A percentile compares a stretch with the other conserved stretches of the same genome.
phyloP scores from a whole-genome alignment of 371 early-diverging fungal species.

The Circinella minor region DNA sequence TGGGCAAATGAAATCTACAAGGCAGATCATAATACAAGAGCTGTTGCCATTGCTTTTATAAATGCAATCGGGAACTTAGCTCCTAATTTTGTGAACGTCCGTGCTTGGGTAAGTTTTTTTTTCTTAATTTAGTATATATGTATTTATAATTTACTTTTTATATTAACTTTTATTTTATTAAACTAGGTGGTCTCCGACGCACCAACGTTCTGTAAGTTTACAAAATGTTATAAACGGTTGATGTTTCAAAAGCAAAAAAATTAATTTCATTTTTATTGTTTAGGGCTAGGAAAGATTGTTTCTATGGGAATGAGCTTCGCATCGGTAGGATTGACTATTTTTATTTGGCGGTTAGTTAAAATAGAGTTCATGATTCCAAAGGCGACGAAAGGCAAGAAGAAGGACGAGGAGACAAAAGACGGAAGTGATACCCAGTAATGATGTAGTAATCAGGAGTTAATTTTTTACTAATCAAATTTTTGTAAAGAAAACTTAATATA shows the following conservation, averaged over 20 bases:
- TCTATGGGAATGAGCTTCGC: constrained; percentile 13
- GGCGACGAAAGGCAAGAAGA: not conserved
- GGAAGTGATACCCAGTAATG: not conserved
- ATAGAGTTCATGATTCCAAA: constrained; percentile 13
- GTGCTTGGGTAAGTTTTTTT: constrained; percentile 22
- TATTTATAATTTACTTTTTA: too few species aligned
- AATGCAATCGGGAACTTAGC: constrained; percentile 43
- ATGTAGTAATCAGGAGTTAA: too few species aligned
- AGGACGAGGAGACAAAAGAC: not conserved
- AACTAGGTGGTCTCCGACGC: constrained; percentile 22
- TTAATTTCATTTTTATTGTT: not conserved
- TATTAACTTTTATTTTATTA: too few species aligned
- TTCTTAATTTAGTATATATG: too few species aligned
- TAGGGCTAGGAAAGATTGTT: constrained; percentile 12
- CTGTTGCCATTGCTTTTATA: constrained; percentile 46
- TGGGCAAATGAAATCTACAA: constrained; percentile 29
- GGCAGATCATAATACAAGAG: constrained; percentile 32
- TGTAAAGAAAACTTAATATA: too few species aligned
- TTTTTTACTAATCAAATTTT: too few species aligned
- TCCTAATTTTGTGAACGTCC: constrained; percentile 43
- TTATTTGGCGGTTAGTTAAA: constrained; percentile 6
- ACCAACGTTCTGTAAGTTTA: constrained; percentile 28
- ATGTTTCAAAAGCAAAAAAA: not conserved
- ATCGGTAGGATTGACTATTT: constrained; percentile 12
- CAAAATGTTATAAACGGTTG: not conserved